Base-by-base conservation (phyloP, 1,284 basidiomycete species). In the Xerocomus cyaneibrunnescens region DNA sequence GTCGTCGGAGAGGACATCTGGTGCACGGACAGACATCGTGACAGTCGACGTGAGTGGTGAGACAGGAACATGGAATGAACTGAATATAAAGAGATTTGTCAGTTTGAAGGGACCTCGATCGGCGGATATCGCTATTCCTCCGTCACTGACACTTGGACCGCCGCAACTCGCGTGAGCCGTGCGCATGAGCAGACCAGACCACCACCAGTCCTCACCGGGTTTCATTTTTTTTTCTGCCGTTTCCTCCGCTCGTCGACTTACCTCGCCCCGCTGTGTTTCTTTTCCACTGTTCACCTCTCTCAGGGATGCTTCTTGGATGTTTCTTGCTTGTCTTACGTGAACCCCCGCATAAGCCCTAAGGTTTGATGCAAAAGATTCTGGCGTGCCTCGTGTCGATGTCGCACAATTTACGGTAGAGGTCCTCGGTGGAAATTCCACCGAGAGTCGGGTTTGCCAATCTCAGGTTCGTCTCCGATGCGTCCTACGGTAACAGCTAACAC, bases 101-200 rank as follows among this genome's bases (percentile, higher is more conserved):
- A 41, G 57, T 55, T 50, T 50, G 51, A 49, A 48, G 56, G 44
- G 45, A 52, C 54, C 32, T 59, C 69, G n/a, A n/a, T n/a, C n/a
- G 65, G 65, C 65, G 69, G 69, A 67, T 57, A 70, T 71, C 60
- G 32, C 38, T 53, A 51, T 57, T 71, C 54, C 67, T 69, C 68
- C 65, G 65, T 66, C 62, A 43, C 28, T 48, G 53, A 51, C 58
- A 52, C 40, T 50, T 39, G 42, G 41, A 42, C 65, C 67, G 64
- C 51, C 57, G 46, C 53, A 57, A 66, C 60, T n/a, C 68, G 66
- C 65, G 67, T 56, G 67, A 70, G n/a, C n/a, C n/a, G 66, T 17
- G 31, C 34, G 45, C 49, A 40, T 40, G 43, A 36, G 52, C 52
- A 54, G 60, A 50, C 65, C 60, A 65, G 63, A 62, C 63, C 54